Conservation (phyloP, 2,329 filamentous ascomycete species). For the Phialemoniopsis sp. region DNA sequence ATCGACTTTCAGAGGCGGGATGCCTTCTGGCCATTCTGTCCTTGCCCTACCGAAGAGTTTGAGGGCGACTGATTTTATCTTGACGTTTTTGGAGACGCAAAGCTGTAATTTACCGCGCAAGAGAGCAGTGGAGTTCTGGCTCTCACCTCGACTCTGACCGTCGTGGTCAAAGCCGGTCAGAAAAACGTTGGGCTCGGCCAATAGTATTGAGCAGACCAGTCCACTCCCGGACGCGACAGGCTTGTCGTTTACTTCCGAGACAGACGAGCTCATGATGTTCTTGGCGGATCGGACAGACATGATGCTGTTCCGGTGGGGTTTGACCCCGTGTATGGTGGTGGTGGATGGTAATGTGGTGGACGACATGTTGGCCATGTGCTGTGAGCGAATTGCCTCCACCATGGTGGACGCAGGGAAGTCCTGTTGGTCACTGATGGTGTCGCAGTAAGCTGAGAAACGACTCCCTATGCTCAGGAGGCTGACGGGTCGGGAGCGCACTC, state of each 20-base stretch:
- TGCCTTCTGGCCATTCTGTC: conserved; percentile 96
- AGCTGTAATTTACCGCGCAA: conserved; percentile 80
- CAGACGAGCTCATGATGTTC: conserved; percentile 41
- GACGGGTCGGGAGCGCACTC: conserved; percentile 10
- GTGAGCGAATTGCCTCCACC: conserved; percentile 20
- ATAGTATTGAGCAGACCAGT: conserved; percentile 66
- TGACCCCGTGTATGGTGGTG: no score
- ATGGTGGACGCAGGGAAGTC: conserved; percentile 14
- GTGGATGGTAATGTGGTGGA: conserved; percentile 3
- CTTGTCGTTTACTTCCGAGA: conserved; percentile 55
- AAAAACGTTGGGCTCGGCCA: conserved; percentile 79
- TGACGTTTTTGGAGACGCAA: conserved; percentile 81
- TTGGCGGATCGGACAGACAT: conserved; percentile 48
- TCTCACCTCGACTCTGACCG: conserved; percentile 48
- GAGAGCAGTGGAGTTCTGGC: conserved; percentile 68
- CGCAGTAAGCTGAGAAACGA: conserved; percentile 14
- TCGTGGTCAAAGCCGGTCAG: conserved; percentile 75
- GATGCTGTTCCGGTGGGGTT: conserved; percentile 40
- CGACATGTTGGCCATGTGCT: conserved; percentile 16
- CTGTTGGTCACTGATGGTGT: conserved; percentile 10
- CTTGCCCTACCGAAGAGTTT: conserved; percentile 81
- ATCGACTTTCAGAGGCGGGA: conserved; percentile 81
- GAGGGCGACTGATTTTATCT: conserved; percentile 86
- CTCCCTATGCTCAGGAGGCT: conserved; percentile 17
- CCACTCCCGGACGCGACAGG: conserved; percentile 77